Evolutionary conservation across 176 grass and related monocot genomes (phyloP), one percentile per base, ranked within the genome.

Genomic region (Otatea glauca): DNA sequence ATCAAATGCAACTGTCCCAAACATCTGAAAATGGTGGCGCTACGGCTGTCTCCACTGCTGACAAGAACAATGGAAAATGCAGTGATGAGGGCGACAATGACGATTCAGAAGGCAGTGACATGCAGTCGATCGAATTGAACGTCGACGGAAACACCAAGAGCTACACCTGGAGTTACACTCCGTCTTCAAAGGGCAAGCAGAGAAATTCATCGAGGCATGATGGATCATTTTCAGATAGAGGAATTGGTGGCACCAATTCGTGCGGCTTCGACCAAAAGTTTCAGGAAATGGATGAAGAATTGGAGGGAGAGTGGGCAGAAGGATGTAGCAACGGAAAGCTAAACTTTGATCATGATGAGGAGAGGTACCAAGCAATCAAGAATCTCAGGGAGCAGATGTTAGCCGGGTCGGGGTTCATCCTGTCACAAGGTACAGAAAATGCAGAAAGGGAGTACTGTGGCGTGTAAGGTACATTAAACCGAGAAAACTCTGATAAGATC

Each of bases 111-210:
- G 89, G 89, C 27, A 92, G 88, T 58, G 91, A 91, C 39, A 89
- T 94, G 86, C 96, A 95, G 37, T 92, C 86, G 0, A 94, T 98
- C 24, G 96, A 98, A 32, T 70, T 98, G 17, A 94, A 98, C 5
- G 87, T 95, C 32, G 85, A 98, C 27, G 87, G 77, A 5, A 88
- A 79, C 56, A 89, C 60, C 61, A 94, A 83, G 29, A 79, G 86
- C 43, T 86, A 84, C 66, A 86, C 81, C 39, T 90, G 92, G 90
- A 90, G 69, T 62, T 84, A 83, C 76, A 84, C 54, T 48, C 79
- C 86, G 45, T 41, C 86, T 0, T 66, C 72, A 3, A 87, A 76
- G 71, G 67, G 35, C 11, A 63, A 53, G 50, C 75, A 55, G 75
- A 84, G 51, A 39, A 58, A 0, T 18, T 50, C 75, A 17, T 80